A percentile compares a stretch with the other conserved stretches of the same genome.
Evolutionary conservation across 1,139 yeast species (phyloP).

Genomic region (Geotrichum klebahnii): DNA sequence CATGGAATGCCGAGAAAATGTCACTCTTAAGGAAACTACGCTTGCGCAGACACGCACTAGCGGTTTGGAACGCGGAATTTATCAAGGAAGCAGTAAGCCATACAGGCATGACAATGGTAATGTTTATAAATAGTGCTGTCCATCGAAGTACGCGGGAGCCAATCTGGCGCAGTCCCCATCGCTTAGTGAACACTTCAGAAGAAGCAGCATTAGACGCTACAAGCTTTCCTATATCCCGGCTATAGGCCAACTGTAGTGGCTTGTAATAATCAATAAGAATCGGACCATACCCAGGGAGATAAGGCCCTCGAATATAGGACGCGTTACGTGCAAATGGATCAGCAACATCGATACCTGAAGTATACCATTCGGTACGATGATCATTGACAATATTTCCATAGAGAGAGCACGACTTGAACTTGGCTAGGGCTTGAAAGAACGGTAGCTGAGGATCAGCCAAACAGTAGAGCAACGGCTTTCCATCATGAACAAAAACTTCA

Average conservation of each 20-base stretch:
- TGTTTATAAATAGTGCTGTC: conserved; percentile 24
- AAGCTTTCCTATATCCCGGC: conserved; percentile 3
- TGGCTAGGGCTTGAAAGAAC: conserved; percentile 53
- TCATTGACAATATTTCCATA: conserved; percentile 78
- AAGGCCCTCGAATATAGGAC: conserved; percentile 40
- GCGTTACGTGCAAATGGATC: conserved; percentile 53
- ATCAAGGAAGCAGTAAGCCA: conserved; percentile 38
- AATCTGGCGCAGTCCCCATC: background rate
- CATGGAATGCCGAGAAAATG: conserved; percentile 6
- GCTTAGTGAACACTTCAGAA: background rate
- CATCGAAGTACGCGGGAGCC: conserved; percentile 20
- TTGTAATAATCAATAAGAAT: conserved; percentile 36
- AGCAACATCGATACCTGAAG: conserved; percentile 60
- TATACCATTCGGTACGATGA: conserved; percentile 76
- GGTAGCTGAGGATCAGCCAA: conserved; percentile 62
- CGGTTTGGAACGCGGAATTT: conserved; percentile 36
- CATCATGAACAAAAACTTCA: conserved; percentile 27
- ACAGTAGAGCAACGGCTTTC: conserved; percentile 54
- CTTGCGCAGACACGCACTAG: conserved; percentile 30
- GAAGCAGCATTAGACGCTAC: conserved; percentile 1
- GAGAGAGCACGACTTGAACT: conserved; percentile 51
- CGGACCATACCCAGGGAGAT: conserved; percentile 51
- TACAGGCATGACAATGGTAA: conserved; percentile 34
- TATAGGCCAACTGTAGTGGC: conserved; percentile 11
- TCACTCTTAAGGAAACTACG: conserved; percentile 19